Evolutionary conservation across 2,329 filamentous ascomycete species (phyloP).

Genomic region (Cucurbitaria berberidis): DNA sequence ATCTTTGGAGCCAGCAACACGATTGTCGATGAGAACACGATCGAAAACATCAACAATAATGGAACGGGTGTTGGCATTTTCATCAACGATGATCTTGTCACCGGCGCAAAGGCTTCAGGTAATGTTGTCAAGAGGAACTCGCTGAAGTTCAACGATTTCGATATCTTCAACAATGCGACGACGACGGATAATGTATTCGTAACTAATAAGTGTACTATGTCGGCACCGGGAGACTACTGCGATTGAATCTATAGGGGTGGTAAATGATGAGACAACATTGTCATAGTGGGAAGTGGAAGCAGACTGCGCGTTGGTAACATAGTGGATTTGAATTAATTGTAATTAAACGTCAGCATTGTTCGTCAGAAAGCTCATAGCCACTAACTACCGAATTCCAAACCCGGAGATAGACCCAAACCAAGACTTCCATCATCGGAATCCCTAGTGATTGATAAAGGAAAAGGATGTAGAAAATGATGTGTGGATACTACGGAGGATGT

Average conservation of each 20-base stretch:
- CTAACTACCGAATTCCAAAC: too few relatives aligned
- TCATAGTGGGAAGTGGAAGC: background rate
- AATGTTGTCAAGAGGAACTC: background rate
- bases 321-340: background rate
- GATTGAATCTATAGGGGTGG: background rate
- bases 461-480: background rate
- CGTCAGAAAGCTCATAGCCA: too few relatives aligned
- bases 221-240: background rate
- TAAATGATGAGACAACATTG: background rate
- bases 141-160: background rate
- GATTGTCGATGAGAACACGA: slow-evolving; percentile 13
- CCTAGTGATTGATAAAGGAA: too few relatives aligned
- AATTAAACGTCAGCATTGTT: background rate
- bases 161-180: background rate
- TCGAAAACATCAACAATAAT: slow-evolving; percentile 4
- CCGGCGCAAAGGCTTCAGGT: slow-evolving; percentile 4
- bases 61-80: slow-evolving; percentile 4
- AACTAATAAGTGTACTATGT: background rate
- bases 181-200: background rate
- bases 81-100: slow-evolving; percentile 2
- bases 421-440: too few relatives aligned
- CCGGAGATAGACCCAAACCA: too few relatives aligned
- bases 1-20: slow-evolving; percentile 12
- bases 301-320: background rate
- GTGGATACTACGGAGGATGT: background rate